Evolutionary conservation across 306 rosid genomes (phyloP).

Genomic region (Begonia masoniana): DNA sequence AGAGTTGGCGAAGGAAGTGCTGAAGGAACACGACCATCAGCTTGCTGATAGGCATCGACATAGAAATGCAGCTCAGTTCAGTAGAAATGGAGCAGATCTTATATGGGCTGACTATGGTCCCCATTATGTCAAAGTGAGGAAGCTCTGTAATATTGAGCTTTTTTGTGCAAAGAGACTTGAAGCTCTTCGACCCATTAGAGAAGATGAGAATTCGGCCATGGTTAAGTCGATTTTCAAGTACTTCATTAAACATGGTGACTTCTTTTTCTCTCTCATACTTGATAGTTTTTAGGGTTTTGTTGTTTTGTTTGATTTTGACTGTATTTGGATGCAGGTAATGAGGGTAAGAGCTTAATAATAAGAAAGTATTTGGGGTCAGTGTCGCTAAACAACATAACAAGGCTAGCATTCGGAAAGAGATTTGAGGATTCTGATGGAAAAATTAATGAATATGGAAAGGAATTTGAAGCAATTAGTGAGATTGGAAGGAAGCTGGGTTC

Average conservation of each 20-base stretch:
- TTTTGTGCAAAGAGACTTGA: conserved; percentile 3
- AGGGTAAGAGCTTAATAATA: conserved; percentile 1
- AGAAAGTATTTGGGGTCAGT: conserved; percentile 6
- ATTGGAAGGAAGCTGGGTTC: neutral
- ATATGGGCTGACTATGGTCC: conserved; percentile 19
- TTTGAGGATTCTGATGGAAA: neutral
- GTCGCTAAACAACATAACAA: neutral
- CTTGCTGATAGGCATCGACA: conserved; percentile 52
- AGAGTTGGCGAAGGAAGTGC: conserved; percentile 47
- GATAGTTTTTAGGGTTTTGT: no score
- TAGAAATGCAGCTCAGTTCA: conserved; percentile 53
- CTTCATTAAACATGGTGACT: no score
- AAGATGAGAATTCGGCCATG: conserved; percentile 6
- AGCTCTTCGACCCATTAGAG: conserved; percentile 9
- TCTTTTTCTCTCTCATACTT: no score
- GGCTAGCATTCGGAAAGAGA: neutral
- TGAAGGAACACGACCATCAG: conserved; percentile 58
- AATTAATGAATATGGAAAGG: neutral
- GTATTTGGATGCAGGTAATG: neutral
- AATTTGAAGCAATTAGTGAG: neutral
- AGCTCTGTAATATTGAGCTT: conserved; percentile 5
- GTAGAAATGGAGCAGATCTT: conserved; percentile 62
- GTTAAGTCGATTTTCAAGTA: conserved; percentile 3
- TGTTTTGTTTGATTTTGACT: no score
- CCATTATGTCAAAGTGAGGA: conserved; percentile 6